Evolutionary conservation across 192 early-diverging fungal genomes (phyloP).

Genomic region (Umbelopsis ramanniana): DNA sequence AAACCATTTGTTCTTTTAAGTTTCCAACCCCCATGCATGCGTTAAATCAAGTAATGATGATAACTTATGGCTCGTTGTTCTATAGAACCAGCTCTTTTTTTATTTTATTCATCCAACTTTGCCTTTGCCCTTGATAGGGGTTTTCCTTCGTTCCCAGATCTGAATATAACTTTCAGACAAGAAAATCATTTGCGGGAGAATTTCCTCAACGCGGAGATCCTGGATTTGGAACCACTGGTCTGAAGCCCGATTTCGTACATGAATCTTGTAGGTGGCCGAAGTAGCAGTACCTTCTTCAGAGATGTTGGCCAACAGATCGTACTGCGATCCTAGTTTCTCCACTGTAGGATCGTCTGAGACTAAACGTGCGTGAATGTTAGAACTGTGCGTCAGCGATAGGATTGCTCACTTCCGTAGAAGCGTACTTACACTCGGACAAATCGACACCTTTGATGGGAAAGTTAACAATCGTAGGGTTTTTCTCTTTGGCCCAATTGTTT

Average conservation of each 20-base stretch:
- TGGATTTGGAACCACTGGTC: conserved; percentile 97
- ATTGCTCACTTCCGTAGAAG: too few relatives aligned
- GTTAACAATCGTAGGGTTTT: conserved; percentile 97
- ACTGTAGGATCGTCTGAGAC: conserved; percentile 56
- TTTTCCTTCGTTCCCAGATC: conserved; percentile 48
- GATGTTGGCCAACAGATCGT: conserved; percentile 91
- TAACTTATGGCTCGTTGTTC: too few relatives aligned
- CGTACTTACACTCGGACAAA: conserved; percentile 78
- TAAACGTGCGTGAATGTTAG: conserved; percentile 23
- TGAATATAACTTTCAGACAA: conserved; percentile 92
- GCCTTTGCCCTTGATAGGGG: background rate
- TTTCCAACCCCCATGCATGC: too few relatives aligned
- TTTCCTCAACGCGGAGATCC: conserved; percentile 90
- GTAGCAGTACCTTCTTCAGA: conserved; percentile 80
- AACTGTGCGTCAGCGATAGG: too few relatives aligned
- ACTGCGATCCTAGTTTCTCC: conserved; percentile 55
- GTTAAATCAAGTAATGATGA: too few relatives aligned
- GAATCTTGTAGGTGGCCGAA: conserved; percentile 81
- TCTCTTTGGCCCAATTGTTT: conserved; percentile 82
- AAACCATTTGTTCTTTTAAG: too few relatives aligned
- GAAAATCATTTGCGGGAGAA: conserved; percentile 94
- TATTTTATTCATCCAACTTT: background rate
- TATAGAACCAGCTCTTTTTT: too few relatives aligned
- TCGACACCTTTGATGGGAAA: conserved; percentile 88
- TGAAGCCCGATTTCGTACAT: conserved; percentile 73